Evolutionary conservation across 768 basidiomycete species (phyloP), one percentile per base, ranked within the genome.

Genomic region (Tulasnella sp.): DNA sequence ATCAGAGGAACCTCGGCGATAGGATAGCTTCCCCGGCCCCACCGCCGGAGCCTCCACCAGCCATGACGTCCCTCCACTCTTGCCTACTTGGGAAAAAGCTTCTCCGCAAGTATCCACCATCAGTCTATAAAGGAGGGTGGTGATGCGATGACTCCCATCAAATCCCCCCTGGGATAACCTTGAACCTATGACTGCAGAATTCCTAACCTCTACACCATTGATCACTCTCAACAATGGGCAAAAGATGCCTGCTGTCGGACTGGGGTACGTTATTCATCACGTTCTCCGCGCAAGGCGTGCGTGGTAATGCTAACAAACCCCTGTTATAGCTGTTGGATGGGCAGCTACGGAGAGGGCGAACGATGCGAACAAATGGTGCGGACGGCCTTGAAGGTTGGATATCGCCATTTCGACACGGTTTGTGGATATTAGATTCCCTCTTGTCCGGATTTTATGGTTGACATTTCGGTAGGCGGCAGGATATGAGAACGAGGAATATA

Each of bases 401-500:
- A 96, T 85, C 89, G 94, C 75, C 95, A 97, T 86, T 90, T 97
- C 82, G 95, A 97, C 85, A 89, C 94, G 28, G 95, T 95, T 3
- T 90, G 64, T 20, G 34, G 18, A 28, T 37, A 37, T 69, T 12
- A 31, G 31, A 12, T 37, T 37, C 28, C n/a, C 34, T 37, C 34
- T 31, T 37, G 24, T 69, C 12, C 16, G 28, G 6, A 9, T 31
- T 2, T 3, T 24, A 18, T 31, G 6, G 12, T 31, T 90, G 90
- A 88, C 93, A 72, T 86, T 37, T 31, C 2, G 11, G 14, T 18
- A 75, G 74, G 74, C 74, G 1, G 31, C 74, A 42, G 76, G 76
- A 31, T 77, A 77, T 77, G n/a, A 50, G 54, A 91, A 89, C 79
- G 90, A 91, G 83, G 83, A 86, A 81, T 82, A 84, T 18, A 89